These are phyloP conservation scores for Chrysopogon serrulatus DNA, from an alignment of 176 grass and related monocot genomes.

Conservation along the genomic window DNA sequence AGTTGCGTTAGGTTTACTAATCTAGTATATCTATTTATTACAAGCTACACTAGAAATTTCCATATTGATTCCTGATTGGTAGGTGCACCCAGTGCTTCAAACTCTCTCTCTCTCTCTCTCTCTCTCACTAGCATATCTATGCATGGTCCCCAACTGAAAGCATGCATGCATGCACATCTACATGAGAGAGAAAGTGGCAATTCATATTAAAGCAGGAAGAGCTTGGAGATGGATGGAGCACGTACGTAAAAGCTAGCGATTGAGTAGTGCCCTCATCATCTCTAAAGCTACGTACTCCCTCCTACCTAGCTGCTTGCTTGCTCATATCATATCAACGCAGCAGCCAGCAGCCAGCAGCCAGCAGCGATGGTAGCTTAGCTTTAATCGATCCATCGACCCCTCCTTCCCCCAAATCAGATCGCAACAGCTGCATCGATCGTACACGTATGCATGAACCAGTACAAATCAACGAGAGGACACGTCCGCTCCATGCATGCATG, in stretches of 20 bases:
- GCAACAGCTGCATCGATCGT: neutral
- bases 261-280: neutral
- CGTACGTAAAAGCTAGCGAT: neutral
- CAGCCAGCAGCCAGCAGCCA: too few species aligned
- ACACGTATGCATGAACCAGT: neutral
- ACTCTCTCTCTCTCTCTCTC: neutral
- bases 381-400: neutral
- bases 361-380: too few species aligned
- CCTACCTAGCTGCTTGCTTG: too few species aligned
- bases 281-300: too few species aligned
- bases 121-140: neutral
- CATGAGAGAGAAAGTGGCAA: constrained; percentile 16
- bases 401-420: neutral
- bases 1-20: neutral
- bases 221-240: neutral
- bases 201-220: neutral
- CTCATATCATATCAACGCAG: too few species aligned
- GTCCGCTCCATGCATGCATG: constrained; percentile 30
- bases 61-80: constrained; percentile 21
- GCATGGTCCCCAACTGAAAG: constrained; percentile 23
- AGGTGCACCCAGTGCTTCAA: constrained; percentile 15
- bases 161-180: neutral
- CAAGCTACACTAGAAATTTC: neutral
- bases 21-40: neutral
- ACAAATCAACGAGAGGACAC: constrained; percentile 2